These are phyloP conservation scores for Silene uniflora DNA, from an alignment of 148 eudicot genomes.

Conservation along the genomic window DNA sequence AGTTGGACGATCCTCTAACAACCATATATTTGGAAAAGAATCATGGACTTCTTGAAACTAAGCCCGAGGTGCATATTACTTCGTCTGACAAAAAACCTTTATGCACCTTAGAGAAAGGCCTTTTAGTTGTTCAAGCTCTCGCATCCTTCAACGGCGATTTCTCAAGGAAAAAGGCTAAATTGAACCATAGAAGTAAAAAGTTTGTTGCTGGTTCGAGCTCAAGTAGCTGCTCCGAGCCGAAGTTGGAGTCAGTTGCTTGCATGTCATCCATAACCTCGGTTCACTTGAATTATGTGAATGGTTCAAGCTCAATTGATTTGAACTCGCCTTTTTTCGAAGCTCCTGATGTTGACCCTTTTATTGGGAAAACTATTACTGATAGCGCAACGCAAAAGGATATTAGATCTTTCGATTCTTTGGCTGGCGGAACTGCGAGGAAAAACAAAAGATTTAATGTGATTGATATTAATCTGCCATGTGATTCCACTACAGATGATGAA, in stretches of 20 bases:
- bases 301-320: slow-evolving; percentile 22
- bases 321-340: slow-evolving; percentile 18
- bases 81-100: slow-evolving; percentile 20
- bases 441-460: slow-evolving; percentile 22
- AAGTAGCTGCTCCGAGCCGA: slow-evolving; percentile 22
- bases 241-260: slow-evolving; percentile 6
- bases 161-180: slow-evolving; percentile 21
- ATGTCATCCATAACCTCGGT: slow-evolving; percentile 12
- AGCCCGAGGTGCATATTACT: slow-evolving; percentile 11
- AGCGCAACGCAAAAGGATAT: neutral
- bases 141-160: slow-evolving; percentile 18
- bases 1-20: slow-evolving; percentile 26
- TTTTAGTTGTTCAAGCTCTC: slow-evolving; percentile 34
- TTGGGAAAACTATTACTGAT: neutral
- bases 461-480: slow-evolving; percentile 38
- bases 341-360: slow-evolving; percentile 2
- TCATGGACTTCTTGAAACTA: neutral
- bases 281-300: neutral
- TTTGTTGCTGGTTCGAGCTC: slow-evolving; percentile 10
- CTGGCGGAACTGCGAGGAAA: slow-evolving; percentile 15
- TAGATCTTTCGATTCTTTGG: slow-evolving; percentile 9
- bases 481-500: slow-evolving; percentile 24
- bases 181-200: neutral
- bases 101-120: slow-evolving; percentile 7
- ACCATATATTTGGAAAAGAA: slow-evolving; percentile 11